A percentile compares a stretch with the other conserved stretches of the same genome.
phyloP scores from a whole-genome alignment of 2,329 filamentous ascomycete genomes.

The Beauveria sp. region DNA sequence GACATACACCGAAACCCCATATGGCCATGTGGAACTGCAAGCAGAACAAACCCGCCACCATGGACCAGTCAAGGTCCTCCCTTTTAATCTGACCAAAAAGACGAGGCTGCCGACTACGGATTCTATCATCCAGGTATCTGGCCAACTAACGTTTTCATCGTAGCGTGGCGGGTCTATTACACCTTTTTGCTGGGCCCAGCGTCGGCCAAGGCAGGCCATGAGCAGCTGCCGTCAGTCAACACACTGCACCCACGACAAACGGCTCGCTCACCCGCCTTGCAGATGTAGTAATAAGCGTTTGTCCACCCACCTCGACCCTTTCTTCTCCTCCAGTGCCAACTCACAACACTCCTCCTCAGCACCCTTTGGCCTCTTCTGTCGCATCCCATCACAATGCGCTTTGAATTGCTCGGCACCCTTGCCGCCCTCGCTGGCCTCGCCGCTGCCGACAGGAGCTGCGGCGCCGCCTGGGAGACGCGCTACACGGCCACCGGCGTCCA shows the following conservation, averaged over 20 bases:
- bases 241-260: no score
- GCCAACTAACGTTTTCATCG: no score
- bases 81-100: background rate
- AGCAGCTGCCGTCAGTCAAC: no score
- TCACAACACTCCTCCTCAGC: background rate
- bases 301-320: background rate
- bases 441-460: slow-evolving; percentile 15
- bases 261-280: background rate
- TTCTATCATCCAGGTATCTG: no score
- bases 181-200: background rate
- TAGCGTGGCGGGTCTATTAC: background rate
- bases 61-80: background rate
- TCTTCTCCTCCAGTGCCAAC: background rate
- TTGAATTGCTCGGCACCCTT: slow-evolving; percentile 12
- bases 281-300: background rate
- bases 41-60: background rate
- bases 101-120: background rate
- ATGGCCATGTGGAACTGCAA: background rate
- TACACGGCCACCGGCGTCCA: slow-evolving; percentile 45
- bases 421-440: slow-evolving; percentile 21
- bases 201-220: no score
- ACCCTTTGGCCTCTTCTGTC: background rate
- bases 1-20: background rate
- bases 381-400: background rate
- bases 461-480: slow-evolving; percentile 26